Base-by-base conservation (phyloP, 805 yeast species). In the Metschnikowia santaceciliae region DNA sequence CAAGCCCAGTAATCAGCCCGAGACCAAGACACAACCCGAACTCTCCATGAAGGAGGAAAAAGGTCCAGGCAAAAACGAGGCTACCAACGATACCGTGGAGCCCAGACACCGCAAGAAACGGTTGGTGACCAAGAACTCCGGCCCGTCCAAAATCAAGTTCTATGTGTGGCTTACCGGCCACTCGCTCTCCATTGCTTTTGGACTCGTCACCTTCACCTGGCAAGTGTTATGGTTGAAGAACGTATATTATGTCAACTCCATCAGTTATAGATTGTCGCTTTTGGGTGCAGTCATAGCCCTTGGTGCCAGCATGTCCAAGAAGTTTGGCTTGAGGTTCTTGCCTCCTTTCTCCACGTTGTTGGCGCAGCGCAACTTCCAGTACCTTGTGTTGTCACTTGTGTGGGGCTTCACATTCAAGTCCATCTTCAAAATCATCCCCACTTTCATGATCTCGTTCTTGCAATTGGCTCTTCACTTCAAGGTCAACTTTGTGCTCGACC, bases 311-410 rank as follows among this genome's bases (percentile, higher is more conserved):
- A 70, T 81, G 47, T 60, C 77, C 32, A 84, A 84, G 43, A 81
- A 81, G 56, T 84, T 83, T 69, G 83, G 83, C 22, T 71, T 81
- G 17, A 70, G 74, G 30, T 73, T 77, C 47, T 63, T 70, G 54
- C 95, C 96, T 6, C 75, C 83, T 4, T 76, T 82, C 62, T 77
- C 78, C 50, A 80, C 83, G 4, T 70, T 90, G 63, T 62, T 88
- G 49, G 83, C 90, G 8, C 80, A 89, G 22, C 89, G 82, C 57
- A 87, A 88, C 64, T 86, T 86, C 73, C 96, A 89, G 67, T 81
- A 79, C 61, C 69, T 83, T 49, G 54, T 79, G 3, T 66, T 86
- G 49, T 79, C 83, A 0, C 26, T 64, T 3, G 68, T 81, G 17
- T 87, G 92, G 92, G 61, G 81, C 44, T 65, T 84, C 49, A 80